Base-by-base conservation (phyloP, 2,329 filamentous ascomycete genomes). In the Arthrinium phaeospermum region DNA sequence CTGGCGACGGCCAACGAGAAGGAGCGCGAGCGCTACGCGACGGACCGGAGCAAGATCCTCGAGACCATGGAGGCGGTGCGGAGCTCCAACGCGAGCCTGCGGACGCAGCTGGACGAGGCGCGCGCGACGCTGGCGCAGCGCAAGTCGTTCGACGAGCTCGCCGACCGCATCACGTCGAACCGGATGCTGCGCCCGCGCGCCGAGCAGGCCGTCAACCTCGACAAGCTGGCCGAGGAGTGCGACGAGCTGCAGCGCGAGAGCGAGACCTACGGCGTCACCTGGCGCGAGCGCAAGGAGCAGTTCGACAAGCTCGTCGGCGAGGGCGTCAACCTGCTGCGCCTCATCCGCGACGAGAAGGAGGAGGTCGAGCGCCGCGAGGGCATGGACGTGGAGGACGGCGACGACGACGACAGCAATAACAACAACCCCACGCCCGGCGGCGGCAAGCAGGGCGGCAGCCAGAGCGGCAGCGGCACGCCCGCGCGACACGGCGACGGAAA, bases 261-360 rank as follows among this genome's bases (percentile, higher is more conserved):
- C 78, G 89, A 90, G 79, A 91, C 93, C 49, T 97, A 97, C 80
- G 92, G 91, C 68, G 89, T 88, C 75, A 96, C 94, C 0, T 98
- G 95, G 95, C 86, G 89, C 57, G 95, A 97, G 82, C 88, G 96
- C 51, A 87, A 93, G 74, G 93, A 94, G 77, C 94, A 98, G 82
- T 98, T 98, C 82, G 93, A 92, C 72, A 89, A 91, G 71, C 95
- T 98, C 78, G 93, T 98, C 80, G 93, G 95, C 73, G 96, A 98
- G 84, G 94, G 94, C n/a, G 93, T 93, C 89, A 88, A 94, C 75
- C 88, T 98, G 81, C 87, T 95, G 72, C 88, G 94, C 68, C 87
- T 97, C 81, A 98, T 98, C 79, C 91, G 95, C 73, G 95, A 98
- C 79, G 96, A 98, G 86, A 97, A 98, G 84, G 95, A 98, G 81